Conservation (phyloP, 2,329 filamentous ascomycete genomes). For the Botrytis squamosa region DNA sequence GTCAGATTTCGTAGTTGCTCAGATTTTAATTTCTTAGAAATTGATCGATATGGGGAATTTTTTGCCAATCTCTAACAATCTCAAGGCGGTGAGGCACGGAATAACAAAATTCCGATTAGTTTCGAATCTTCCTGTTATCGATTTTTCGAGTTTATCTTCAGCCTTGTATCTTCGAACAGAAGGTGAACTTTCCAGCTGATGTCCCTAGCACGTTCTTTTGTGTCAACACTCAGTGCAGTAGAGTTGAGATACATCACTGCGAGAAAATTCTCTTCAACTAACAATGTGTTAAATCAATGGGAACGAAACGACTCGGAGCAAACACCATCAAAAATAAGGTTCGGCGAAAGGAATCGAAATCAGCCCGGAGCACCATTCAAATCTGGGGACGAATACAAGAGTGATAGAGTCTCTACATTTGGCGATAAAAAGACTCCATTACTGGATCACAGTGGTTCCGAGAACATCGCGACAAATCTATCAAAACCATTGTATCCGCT, state of each 20-base stretch:
- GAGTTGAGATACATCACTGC: background rate
- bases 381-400: background rate
- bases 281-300: background rate
- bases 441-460: background rate
- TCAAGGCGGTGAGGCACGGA: conserved; percentile 9
- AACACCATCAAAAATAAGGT: background rate
- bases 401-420: background rate
- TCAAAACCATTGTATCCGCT: background rate
- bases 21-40: background rate
- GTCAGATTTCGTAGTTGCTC: conserved; percentile 2
- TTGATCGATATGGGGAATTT: background rate
- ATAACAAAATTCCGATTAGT: background rate
- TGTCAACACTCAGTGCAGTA: background rate
- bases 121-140: background rate
- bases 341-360: background rate
- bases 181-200: background rate
- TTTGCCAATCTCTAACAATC: background rate
- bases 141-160: conserved; percentile 12
- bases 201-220: background rate
- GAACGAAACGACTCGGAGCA: background rate
- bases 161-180: background rate
- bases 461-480: background rate
- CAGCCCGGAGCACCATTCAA: background rate
- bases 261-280: background rate
- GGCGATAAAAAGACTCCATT: background rate